Base-by-base conservation (phyloP, 345 rosid species). In the Citrus cavaleriei region DNA sequence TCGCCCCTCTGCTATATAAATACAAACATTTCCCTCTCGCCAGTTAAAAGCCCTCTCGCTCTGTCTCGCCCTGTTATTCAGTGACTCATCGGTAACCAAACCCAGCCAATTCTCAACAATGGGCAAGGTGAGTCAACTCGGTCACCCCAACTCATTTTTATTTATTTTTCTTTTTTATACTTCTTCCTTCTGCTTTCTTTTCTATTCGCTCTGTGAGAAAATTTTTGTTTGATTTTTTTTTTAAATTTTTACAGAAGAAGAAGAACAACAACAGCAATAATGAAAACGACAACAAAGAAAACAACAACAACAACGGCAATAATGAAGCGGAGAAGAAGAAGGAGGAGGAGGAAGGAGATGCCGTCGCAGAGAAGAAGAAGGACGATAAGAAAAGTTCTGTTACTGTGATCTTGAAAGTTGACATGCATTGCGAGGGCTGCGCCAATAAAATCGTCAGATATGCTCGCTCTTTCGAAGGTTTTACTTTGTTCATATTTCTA, bases 371-470 rank as follows among this genome's bases (percentile, higher is more conserved):
- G 79, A 75, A 83, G 71, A 83, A 86, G 5, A 81, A 83, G 35
- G 70, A n/a, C 4, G 27, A 59, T 3, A 22, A 59, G 27, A 59
- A 24, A n/a, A 81, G 78, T 25, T 37, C 87, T 1, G 4, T 72
- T 10, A 74, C 86, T 13, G 86, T 87, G 72, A 90, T 96, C 77
- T 82, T 96, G 79, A 96, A 91, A 78, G 69, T 90, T 1, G 94
- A 94, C 38, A 91, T 91, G 91, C 93, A 93, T 69, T 96, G 99
- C 68, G 97, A 86, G 6, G 98, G 99, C 2, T 96, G 99, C 46
- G 91, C 92, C 34, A 72, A 87, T 37, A 84, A 83, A 59, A 80
- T 93, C 83, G 75, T 76, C 63, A 93, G 80, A 80, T 25, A 19
- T 18, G 88, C 84, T 77, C 94, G 88, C 60, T 1, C 69, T 72